Evolutionary conservation across 768 basidiomycete species (phyloP).

Genomic region (Crepidotus variabilis): DNA sequence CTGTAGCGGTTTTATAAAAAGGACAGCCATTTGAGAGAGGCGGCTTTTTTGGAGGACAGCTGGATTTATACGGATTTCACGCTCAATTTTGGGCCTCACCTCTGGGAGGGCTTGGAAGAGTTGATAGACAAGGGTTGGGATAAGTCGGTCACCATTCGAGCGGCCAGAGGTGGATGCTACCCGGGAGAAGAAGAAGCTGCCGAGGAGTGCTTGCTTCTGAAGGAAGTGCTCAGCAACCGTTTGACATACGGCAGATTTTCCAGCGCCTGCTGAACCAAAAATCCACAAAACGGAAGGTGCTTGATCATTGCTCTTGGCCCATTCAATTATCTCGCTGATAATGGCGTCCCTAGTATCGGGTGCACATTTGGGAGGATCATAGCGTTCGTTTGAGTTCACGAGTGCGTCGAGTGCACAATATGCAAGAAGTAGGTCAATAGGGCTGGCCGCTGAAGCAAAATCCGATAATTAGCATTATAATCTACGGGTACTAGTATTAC

Average conservation of each 20-base stretch:
- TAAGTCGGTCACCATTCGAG: conserved; percentile 17
- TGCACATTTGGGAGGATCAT: conserved; percentile 1
- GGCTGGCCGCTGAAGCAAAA: background rate
- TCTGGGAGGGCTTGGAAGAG: conserved; percentile 10
- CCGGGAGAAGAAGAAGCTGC: conserved; percentile 30
- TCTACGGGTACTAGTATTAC: too few relatives aligned
- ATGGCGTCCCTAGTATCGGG: background rate
- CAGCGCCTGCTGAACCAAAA: conserved; percentile 17
- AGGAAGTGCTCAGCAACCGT: conserved; percentile 12
- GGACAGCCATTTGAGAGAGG: conserved; percentile 10
- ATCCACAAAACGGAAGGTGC: conserved; percentile 13
- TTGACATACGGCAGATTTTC: conserved; percentile 19
- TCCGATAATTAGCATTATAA: background rate
- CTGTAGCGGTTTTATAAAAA: conserved; percentile 12
- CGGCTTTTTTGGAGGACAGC: conserved; percentile 10
- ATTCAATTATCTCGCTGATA: background rate
- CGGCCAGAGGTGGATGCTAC: conserved; percentile 14
- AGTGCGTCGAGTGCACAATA: conserved; percentile 1
- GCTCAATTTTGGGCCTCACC: conserved; percentile 5
- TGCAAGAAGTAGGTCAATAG: background rate
- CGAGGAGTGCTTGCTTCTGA: conserved; percentile 16
- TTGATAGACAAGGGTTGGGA: conserved; percentile 26
- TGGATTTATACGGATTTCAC: conserved; percentile 9
- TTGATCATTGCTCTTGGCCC: background rate
- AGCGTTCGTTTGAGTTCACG: background rate